Percentiles rank a stretch among this genome's conserved stretches.
phyloP scores from a whole-genome alignment of 441 rosid genomes.

The Euphorbia schlechtendalii region DNA sequence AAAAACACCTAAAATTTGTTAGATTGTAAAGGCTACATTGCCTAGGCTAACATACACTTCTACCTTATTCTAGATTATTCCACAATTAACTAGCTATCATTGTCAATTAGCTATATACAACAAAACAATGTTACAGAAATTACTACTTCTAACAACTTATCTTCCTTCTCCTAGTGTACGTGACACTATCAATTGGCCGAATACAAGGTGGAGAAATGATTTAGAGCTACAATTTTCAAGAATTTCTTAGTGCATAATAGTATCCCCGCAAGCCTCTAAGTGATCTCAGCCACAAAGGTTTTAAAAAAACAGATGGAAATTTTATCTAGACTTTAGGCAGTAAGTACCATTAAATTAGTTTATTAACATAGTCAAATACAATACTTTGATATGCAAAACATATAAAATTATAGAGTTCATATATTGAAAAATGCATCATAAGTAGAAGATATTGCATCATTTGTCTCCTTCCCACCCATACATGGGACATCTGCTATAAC shows the following conservation, averaged over 20 bases:
- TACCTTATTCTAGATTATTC: too few species aligned
- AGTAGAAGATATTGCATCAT: conserved; percentile 86
- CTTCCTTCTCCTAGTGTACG: too few species aligned
- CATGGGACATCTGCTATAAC: conserved; percentile 62
- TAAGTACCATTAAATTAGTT: background rate
- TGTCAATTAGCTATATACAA: too few species aligned
- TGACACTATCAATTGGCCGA: too few species aligned
- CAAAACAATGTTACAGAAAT: too few species aligned
- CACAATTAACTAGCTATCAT: too few species aligned
- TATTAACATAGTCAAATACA: background rate
- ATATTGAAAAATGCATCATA: conserved; percentile 65
- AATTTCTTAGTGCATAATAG: too few species aligned
- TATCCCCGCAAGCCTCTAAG: background rate
- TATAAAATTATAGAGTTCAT: conserved; percentile 21
- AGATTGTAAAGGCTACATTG: too few species aligned
- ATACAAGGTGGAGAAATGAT: too few species aligned
- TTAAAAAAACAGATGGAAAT: background rate
- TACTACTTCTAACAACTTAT: too few species aligned
- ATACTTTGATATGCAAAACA: background rate
- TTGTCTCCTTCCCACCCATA: conserved; percentile 83
- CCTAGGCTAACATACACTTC: too few species aligned
- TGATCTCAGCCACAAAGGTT: background rate
- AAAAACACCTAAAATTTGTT: too few species aligned
- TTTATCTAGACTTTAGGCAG: background rate
- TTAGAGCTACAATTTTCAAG: background rate